Evolutionary conservation across 176 grass and related monocot genomes (phyloP).

Genomic region (Triticum aestivum): IWGSC_CS_RefSeq_v2.1 NC_057799.1:90182036-90182535

Average conservation of each 20-base stretch:
- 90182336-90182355: conserved; percentile 55
- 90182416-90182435: conserved; percentile 48
- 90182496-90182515: conserved; percentile 86
- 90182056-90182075: neutral
- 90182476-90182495: conserved; percentile 92
- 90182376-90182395: conserved; percentile 40
- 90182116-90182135: neutral
- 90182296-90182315: conserved; percentile 94
- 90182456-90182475: conserved; percentile 50
- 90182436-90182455: conserved; percentile 52
- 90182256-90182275: conserved; percentile 86
- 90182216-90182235: conserved; percentile 26
- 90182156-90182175: neutral
- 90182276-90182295: conserved; percentile 89
- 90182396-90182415: conserved; percentile 73
- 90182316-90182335: conserved; percentile 89
- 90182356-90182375: conserved; percentile 50
- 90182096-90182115: neutral
- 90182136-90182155: neutral
- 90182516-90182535: conserved; percentile 98
- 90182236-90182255: conserved; percentile 98
- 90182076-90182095: neutral
- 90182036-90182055: neutral
- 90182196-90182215: neutral
- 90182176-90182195: neutral